Conservation (phyloP, 228 moss, liverwort and hornwort species). For the Sphagnum fallax region DNA sequence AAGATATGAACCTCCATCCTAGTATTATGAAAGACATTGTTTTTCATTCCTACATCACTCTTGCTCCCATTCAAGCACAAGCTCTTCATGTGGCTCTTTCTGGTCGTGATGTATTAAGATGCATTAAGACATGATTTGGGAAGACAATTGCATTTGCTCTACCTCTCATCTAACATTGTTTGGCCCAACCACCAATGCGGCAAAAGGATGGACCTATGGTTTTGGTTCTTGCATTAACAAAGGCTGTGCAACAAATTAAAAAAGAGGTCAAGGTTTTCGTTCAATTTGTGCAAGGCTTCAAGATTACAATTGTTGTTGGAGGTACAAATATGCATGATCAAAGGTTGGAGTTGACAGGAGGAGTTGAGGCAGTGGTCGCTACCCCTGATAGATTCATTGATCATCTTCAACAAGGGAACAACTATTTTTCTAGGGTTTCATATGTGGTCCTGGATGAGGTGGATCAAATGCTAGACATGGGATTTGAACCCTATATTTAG, state of each 20-base stretch:
- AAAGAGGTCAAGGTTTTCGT: constrained; percentile 98
- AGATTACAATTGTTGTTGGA: constrained; percentile 92
- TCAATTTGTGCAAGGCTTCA: constrained; percentile 80
- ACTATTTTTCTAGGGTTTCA: constrained; percentile 87
- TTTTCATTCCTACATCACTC: constrained; percentile 88
- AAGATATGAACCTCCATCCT: constrained; percentile 87
- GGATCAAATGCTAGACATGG: constrained; percentile 99
- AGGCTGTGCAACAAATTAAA: constrained; percentile 97
- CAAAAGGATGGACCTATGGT: constrained; percentile 89
- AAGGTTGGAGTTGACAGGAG: constrained; percentile 87
- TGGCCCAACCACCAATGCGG: constrained; percentile 69
- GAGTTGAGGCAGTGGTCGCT: constrained; percentile 94
- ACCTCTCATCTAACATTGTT: constrained; percentile 97
- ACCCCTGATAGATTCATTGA: constrained; percentile 98
- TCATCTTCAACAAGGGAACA: constrained; percentile 97
- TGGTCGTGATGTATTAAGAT: constrained; percentile 84
- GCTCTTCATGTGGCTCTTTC: constrained; percentile 80
- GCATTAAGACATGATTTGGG: constrained; percentile 92
- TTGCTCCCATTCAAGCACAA: constrained; percentile 91
- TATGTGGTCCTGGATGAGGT: constrained; percentile 96
- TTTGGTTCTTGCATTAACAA: constrained; percentile 84
- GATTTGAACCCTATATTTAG: constrained; percentile 98
- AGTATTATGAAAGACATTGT: constrained; percentile 98
- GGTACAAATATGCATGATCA: constrained; percentile 96
- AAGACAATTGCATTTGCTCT: constrained; percentile 95